Evolutionary conservation across 441 rosid species (phyloP), one percentile per base, ranked within the genome.

Genomic region (Adansonia rubrostipa): DNA sequence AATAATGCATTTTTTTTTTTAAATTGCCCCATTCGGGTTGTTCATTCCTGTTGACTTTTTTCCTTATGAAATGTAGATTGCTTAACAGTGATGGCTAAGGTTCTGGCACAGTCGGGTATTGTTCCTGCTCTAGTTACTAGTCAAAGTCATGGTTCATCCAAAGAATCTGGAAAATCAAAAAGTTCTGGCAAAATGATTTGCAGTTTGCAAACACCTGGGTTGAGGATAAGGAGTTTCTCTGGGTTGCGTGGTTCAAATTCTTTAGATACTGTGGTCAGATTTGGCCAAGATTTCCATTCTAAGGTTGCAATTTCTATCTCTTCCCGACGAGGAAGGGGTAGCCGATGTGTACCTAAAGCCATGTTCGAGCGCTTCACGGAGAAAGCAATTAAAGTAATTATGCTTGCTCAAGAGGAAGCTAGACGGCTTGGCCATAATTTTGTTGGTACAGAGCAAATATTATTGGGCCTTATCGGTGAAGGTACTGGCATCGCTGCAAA

Each of bases 351-450:
- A 5, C 73, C 91, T 28, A 92, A 86, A 77, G 98, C 99, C 50
- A 94, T 96, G 99, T 94, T 94, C 85, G 98, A 96, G 88, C 89
- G 98, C 40, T 96, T 96, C 80, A 94, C 99, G 0, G 98, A 96
- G 82, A 94, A 96, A 82, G 95, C 98, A 48, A 96, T 96, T 73
- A 94, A 96, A 88, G 99, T 94, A 17, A 96, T 96, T 53, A 93
- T 94, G 99, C 93, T 93, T 82, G 89, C 99, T 42, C 99, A 96
- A 82, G 99, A 96, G 88, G 99, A 96, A 86, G 98, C 99, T 11
- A 86, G 96, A 78, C 88, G 99, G 69, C 97, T 96, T 74, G 98
- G 99, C 74, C 99, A 96, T 83, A 96, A 96, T 84, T 94, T 94
- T 84, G 99, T 96, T 76, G 99, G 99, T 71, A 96, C 99, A 3